Evolutionary conservation across 148 eudicot genomes (phyloP), one percentile per base, ranked within the genome.

Genomic region (Rhododendron vialii): DNA sequence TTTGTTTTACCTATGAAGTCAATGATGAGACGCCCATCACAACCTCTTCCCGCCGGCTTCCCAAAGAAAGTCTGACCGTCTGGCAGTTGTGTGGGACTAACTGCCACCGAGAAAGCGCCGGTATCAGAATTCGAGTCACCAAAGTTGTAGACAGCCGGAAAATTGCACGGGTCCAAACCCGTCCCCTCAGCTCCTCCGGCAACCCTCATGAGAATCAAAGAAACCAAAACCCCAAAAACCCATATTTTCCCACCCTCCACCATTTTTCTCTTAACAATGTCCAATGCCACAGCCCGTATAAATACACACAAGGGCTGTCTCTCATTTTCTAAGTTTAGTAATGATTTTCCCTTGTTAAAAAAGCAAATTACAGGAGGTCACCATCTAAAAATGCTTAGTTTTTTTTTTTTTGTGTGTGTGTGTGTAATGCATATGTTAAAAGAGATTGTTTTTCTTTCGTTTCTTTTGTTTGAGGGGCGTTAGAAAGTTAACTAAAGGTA

Each of bases 121-220:
- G 85, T 84, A n/a, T 71, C 85, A 0, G 79, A 84, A 50, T 84
- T 84, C 3, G 79, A 71, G 63, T 84, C 85, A 10, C 85, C 85
- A 41, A 84, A 84, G 63, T 45, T 84, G 85, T 84, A 84, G 26
- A 71, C 30, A 3, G 65, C 79, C 47, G 80, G 65, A 38, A 65
- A 61, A 13, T 63, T 61, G 35, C 84, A 61, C 1, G 63, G 33
- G 18, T 2, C 61, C 22, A 38, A 15, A 45, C 78, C 43, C 33
- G 3, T 45, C 30, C 28, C 67, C 45, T 7, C 48, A 6, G 22
- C 83, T 33, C 30, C 83, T 12, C 59, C 28, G 7, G 2, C 43
- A 9, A 5, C 83, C 8, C 17, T 41, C 83, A n/a, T 24, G 33
- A 57, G 18, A 35, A 22, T 65, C 30, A 81, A 10, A 15, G 50